Base-by-base conservation (phyloP, 805 yeast species). In the Nakazawaea peltata region DNA sequence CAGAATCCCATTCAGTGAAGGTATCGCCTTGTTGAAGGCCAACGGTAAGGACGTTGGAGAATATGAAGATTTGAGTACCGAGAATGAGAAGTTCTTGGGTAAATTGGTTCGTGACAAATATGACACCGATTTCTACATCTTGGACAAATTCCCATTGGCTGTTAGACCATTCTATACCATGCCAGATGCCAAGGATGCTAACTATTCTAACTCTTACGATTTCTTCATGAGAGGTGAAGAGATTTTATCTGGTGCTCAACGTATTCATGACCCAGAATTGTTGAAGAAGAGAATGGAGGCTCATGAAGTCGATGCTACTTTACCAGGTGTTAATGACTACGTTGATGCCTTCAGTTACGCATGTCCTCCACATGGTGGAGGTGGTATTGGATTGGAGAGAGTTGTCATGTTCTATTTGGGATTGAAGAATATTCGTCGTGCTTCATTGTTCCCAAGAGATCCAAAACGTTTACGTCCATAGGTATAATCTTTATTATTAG, bases 191-290 rank as follows among this genome's bases (percentile, higher is more conserved):
- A 81, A 77, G 53, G 88, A 92, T 65, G 77, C 95, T 44, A 72
- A 81, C 49, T 88, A 88, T 67, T 88, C 97, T 44, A 92, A 92
- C 76, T 90, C 97, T 15, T 92, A 90, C 58, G 98, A 92, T 67
- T 92, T 92, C 80, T 92, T 92, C 74, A 92, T 92, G 98, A 82
- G 98, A 69, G 99, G 99, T 57, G 98, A 92, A 68, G 99, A 92
- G 67, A 92, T 92, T 51, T 67, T 92, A 49, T 86, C 96, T n/a
- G 99, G 99, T 53, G 99, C 98, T 40, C 99, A 92, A 69, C 95
- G 99, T 75, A 76, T 92, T 49, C 99, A 92, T 59, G 97, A 92
- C 60, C 78, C 94, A 33, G 85, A 69, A 43, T 68, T 92, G 50
- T 74, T 92, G 52, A 70, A 65, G 50, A 74, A 82, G 64, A 78